Evolutionary conservation across 2,329 filamentous ascomycete species (phyloP), one percentile per base, ranked within the genome.

Genomic region (Stachybotrys elegans): DNA sequence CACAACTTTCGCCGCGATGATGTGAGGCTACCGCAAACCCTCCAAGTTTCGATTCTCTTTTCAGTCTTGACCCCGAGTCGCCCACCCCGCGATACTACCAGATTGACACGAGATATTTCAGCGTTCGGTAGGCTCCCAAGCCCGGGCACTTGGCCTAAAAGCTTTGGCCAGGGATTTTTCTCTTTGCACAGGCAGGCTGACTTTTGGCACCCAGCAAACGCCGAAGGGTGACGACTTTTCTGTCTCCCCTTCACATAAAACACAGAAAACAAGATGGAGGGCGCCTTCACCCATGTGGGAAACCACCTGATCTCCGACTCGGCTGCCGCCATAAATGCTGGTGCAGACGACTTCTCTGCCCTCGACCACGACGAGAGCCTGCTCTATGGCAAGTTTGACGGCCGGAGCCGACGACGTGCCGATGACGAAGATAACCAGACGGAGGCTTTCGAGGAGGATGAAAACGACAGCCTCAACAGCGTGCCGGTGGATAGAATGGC

Each of bases 381-480:
- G 51, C 78, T 95, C 38, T 88, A 88, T 58, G 78, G 82, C 55
- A 76, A 85, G 72, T 75, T 78, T 73, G 70, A 79, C 66, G 71
- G 82, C 46, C 72, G 74, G 48, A 72, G 72, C 48, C 73, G 86
- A 54, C 82, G 88, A 55, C 79, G 84, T 61, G 83, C 86, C 59
- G 90, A 90, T 59, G 87, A 95, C 60, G 91, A 95, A 53, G 91
- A 95, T 60, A 92, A 94, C 55, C 86, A 88, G 58, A 89, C 86
- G 32, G 89, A 95, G 57, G 79, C 77, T 39, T 85, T 86, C 56
- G 88, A 90, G 52, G 88, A 93, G 51, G 91, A 96, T 50, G 88
- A 94, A 48, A 76, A 75, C 48, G 81, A 84, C 62, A 84, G 79
- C 56, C 58, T 95, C 61, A 85, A 86, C 35, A 96, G 90, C 61